Evolutionary conservation across 2,329 filamentous ascomycete genomes (phyloP), one percentile per base, ranked within the genome.

Genomic region (Aspergillus sp.): DNA sequence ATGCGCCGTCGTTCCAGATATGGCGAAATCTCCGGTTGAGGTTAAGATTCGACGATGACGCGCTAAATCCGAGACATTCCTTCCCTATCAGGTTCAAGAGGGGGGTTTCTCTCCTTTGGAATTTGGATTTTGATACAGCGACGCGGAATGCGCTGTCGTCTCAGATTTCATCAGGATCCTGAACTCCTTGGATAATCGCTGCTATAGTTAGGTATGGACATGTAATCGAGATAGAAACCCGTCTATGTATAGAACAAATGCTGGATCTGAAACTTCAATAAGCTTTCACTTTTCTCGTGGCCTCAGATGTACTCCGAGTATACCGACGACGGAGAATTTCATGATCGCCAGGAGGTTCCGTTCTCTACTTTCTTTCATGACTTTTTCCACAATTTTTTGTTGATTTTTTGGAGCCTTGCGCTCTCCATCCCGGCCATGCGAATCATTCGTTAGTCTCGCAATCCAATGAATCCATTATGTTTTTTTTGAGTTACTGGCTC

Each of bases 1-100:
- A 3, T 52, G 46, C 56, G 32, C 51, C 39, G 32, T 47, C 39
- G 65, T 65, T 67, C 65, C 66, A 46, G 32, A 68, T 65, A 55
- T 36, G 61, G 67, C 50, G 60, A 69, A 65, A 65, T 50, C 58
- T 56, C 67, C 67, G 66, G 62, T 31, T 54, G 42, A 52, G 58
- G 53, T 60, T 57, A 61, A 57, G 54, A 61, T 63, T 65, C 59
- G 60, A 63, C 55, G 59, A 63, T 20, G 56, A 57, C 58, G 42
- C 58, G 55, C 49, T 55, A 22, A 54, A 53, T 52, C 54, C 55
- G 63, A 59, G 57, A 63, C 59, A 61, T 31, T 52, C 45, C 46
- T 47, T 20, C 45, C 6, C 7, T 47, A 14, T 24, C 45, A 24
- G 12, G 45, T 18, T 24, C 18, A 12, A 47, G 45, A 20, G 3